Percentiles rank a stretch among this genome's conserved stretches.
Conservation (phyloP, 345 rosid species). For the Gossypium raimondii region DNA sequence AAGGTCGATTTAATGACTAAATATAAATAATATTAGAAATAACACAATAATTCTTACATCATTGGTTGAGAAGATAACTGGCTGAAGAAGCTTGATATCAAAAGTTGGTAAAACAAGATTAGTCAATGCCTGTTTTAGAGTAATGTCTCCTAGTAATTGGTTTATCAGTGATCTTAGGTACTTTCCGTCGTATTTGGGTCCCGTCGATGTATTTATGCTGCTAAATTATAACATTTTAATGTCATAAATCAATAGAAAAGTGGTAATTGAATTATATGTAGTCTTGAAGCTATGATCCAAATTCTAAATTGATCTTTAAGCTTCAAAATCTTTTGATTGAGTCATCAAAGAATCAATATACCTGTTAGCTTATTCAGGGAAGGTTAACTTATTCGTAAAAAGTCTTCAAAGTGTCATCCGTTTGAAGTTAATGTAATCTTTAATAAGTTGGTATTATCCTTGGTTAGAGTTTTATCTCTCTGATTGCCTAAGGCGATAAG, state of each 20-base stretch:
- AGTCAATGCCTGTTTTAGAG: conserved; percentile 34
- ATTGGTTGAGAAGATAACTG: conserved; percentile 42
- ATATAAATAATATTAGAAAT: neutral
- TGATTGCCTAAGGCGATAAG: too few relatives aligned
- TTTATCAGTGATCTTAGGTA: conserved; percentile 29
- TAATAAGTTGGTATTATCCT: too few relatives aligned
- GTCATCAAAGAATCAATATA: too few relatives aligned
- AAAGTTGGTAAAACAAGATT: conserved; percentile 49
- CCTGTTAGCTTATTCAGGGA: too few relatives aligned
- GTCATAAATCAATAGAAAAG: neutral
- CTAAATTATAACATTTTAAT: neutral
- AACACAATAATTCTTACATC: conserved; percentile 18
- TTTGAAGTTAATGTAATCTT: too few relatives aligned
- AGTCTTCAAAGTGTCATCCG: too few relatives aligned
- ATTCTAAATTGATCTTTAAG: too few relatives aligned
- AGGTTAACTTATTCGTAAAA: too few relatives aligned
- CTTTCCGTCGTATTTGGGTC: conserved; percentile 52
- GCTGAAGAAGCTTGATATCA: conserved; percentile 50
- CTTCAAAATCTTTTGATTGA: too few relatives aligned
- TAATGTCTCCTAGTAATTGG: conserved; percentile 34
- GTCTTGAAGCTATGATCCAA: too few relatives aligned
- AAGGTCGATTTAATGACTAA: neutral
- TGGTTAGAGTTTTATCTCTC: too few relatives aligned
- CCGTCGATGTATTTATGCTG: conserved; percentile 3
- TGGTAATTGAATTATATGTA: neutral